Evolutionary conservation across 1,284 basidiomycete species (phyloP), one percentile per base, ranked within the genome.

Genomic region (Pseudozyma tsukubaensis): DNA sequence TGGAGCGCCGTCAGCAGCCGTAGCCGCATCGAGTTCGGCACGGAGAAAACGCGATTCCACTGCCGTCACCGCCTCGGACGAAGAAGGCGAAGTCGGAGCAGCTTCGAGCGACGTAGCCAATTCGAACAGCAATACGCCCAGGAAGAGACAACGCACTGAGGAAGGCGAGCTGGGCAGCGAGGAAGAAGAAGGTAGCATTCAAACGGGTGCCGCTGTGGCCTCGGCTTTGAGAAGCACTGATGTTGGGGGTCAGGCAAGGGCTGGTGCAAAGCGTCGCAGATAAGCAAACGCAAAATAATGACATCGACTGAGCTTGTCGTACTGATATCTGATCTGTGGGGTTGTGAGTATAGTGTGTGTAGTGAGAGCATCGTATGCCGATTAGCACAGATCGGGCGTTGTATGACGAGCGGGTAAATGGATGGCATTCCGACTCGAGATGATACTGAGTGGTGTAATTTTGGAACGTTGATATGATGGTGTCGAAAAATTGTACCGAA

Each of bases 121-220:
- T 9, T 71, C 61, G 54, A 68, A 64, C 43, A 59, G 60, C 53
- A 73, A 64, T 39, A 73, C 71, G 8, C 71, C 71, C n/a, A 59
- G 70, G 16, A 72, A 72, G 53, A 51, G 70, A 45, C 70, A 72
- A 50, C 44, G 64, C 19, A 72, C 70, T 0, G 61, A 73, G 19
- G 71, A 69, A 24, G 71, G 71, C 3, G 71, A 69, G 42, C 54
- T 65, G 8, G 70, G 39, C 1, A 68, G 65, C 43, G 71, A 73
- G 55, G 71, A 73, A 42, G 71, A 73, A 36, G 71, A 73, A 32
- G 71, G 71, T 1, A 69, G 65, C 32, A 73, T 73, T 51, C 66
- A 48, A 24, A 65, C 65, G 9, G 12, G 56, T n/a, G 18, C 54
- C 13, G 36, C 39, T 8, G n/a, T 51, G n/a, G 36, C 24, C 9